Base-by-base conservation (phyloP, 108 stramenopile genomes). In the Cylindrotheca fusiformis region DNA sequence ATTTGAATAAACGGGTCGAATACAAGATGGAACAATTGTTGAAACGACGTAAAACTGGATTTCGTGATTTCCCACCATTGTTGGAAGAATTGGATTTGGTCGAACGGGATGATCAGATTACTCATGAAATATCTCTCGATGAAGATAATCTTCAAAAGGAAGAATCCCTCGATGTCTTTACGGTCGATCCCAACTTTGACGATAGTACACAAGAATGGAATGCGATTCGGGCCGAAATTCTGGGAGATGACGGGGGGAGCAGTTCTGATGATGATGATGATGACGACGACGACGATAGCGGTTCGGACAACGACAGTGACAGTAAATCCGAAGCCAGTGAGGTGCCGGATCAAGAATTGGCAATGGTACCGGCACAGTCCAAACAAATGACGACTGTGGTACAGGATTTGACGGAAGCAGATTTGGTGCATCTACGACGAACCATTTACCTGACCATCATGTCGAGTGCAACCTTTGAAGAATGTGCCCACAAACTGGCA, bases 371-470 rank as follows among this genome's bases (percentile, higher is more conserved):
- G 14, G 48, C 29, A 33, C 32, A 24, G 14, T 33, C 23, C 3
- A 46, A 66, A 14, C 36, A 33, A 24, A 58, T 41, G 27, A 18
- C 63, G 26, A 80, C 79, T 26, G 68, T 76, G 8, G 76, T 93
- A 52, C 77, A 91, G 58, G 91, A 95, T 62, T 61, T 95, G 61
- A 81, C 93, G 17, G 94, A 95, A 68, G 75, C 82, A 4, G 99
- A 98, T 69, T 82, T 99, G 63, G 93, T 98, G 44, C 95, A 97
- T 69, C 77, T 99, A 57, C 93, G 97, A 2, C 83, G 97, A 52
- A 96, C 95, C 12, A 98, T 99, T 58, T 99, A 98, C 67, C 79
- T 99, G 46, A 98, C 97, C 24, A 99, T 99, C 63, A 98, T 98
- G 99, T 94, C 92, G n/a, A 90, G 87, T 50, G 93, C 96, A 19